These are phyloP conservation scores for Fusarium secorum DNA, from an alignment of 2,329 filamentous ascomycete species.

Conservation along the genomic window DNA sequence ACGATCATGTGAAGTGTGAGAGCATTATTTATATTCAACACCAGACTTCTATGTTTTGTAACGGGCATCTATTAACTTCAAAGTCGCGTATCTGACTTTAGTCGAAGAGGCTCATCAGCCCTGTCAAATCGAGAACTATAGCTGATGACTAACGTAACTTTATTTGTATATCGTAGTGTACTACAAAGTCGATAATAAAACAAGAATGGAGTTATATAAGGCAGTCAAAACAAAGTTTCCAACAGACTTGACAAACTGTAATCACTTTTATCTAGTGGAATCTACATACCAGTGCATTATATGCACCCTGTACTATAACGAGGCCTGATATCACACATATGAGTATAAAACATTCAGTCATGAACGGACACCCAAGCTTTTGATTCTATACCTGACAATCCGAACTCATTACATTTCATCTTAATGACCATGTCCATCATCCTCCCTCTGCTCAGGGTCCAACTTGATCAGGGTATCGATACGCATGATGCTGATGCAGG, in stretches of 20 bases:
- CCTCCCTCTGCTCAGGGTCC: constrained; percentile 81
- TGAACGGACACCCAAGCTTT: constrained; percentile 41
- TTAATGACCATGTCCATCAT: constrained; percentile 85
- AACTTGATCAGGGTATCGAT: constrained; percentile 99
- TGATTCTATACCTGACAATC: constrained; percentile 39
- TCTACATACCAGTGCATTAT: background rate
- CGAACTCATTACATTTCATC: constrained; percentile 39
- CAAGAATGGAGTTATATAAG: background rate
- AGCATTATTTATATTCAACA: background rate
- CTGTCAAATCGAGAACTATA: background rate
- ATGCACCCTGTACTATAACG: background rate
- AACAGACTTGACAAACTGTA: background rate
- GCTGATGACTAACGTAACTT: background rate
- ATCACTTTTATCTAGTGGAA: background rate
- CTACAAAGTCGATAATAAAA: background rate
- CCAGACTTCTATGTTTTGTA: background rate
- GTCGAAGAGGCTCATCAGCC: background rate
- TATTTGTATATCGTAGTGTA: too few relatives aligned
- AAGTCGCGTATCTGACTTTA: background rate
- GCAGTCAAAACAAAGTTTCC: background rate
- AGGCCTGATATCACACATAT: constrained; percentile 11
- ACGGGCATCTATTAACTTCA: background rate
- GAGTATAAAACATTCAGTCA: constrained; percentile 20
- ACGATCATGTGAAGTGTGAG: background rate
- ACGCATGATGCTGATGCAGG: constrained; percentile 98